Conservation (phyloP, 768 basidiomycete genomes). For the Nidularia sp. region DNA sequence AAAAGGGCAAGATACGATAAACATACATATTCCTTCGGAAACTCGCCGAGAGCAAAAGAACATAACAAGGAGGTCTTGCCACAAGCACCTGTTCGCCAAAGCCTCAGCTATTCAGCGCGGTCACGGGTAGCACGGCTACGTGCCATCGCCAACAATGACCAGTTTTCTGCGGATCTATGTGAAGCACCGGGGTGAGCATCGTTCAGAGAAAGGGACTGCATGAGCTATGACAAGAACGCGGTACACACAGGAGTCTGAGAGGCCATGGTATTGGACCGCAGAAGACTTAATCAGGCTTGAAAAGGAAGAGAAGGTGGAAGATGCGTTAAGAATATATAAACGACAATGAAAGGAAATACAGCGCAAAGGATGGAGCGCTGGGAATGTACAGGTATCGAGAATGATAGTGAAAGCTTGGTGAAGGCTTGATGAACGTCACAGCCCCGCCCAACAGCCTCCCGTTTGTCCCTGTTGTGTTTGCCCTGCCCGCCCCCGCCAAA, state of each 20-base stretch:
- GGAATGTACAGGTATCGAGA: no score
- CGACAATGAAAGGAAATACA: no score
- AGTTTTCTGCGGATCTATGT: conserved; percentile 87
- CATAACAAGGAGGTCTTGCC: conserved; percentile 92
- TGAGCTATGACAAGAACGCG: conserved; percentile 4
- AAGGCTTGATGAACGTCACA: background rate
- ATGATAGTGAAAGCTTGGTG: background rate
- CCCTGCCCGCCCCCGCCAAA: background rate
- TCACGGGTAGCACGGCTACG: conserved; percentile 23
- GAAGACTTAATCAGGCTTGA: no score
- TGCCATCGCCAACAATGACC: conserved; percentile 96
- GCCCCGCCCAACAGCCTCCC: conserved; percentile 7
- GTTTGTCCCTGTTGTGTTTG: conserved; percentile 10
- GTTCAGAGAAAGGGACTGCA: conserved; percentile 2
- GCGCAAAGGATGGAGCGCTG: no score
- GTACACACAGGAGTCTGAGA: conserved; percentile 59
- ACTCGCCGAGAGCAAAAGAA: conserved; percentile 91
- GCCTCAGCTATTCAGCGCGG: conserved; percentile 13
- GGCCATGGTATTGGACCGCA: conserved; percentile 19
- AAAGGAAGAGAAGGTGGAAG: conserved; percentile 3
- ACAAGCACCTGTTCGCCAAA: conserved; percentile 66
- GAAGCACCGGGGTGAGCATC: conserved; percentile 6
- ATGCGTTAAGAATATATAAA: conserved; percentile 8
- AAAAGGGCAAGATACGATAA: conserved; percentile 5
- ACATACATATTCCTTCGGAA: conserved; percentile 93